Base-by-base conservation (phyloP, 2,329 filamentous ascomycete genomes). In the Ambrosiella xylebori region DNA sequence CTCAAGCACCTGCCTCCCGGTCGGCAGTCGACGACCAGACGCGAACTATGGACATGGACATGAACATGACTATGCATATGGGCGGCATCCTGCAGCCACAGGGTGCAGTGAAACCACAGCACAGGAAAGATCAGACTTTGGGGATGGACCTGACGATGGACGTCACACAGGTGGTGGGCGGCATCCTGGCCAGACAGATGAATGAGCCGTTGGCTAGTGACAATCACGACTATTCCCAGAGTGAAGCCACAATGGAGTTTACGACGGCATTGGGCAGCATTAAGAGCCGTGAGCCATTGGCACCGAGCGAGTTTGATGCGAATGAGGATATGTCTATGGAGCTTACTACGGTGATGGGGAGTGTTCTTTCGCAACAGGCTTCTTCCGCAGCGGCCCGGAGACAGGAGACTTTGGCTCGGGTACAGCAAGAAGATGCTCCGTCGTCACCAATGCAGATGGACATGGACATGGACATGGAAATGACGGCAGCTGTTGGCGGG, bases 61-160 rank as follows among this genome's bases (percentile, higher is more conserved):
- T 79, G 77, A 77, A 81, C 37, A 73, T 80, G 64, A 81, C 79
- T 1, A 69, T 68, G 49, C 73, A 75, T 7, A 70, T 80, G 50
- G 79, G 79, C 3, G 72, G 76, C n/a, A 81, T 61, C 40, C 12
- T 58, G 17, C 27, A 56, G 47, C 27, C 53, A 11, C 47, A 55
- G 55, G 27, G 27, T 3, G 35, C n/a, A 12, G 38, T 8, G 13
- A 27, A 66, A 71, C 11, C 4, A 41, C 12, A 19, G 9, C 36
- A 49, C 35, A 27, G 15, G 17, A 19, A 52, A 9, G 64, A 67
- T 2, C 72, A 76, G 27, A 76, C 78, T 17, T 78, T 81, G 62
- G 86, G 89, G 39, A 84, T 94, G 76, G 87, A 90, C 44, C 83
- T 94, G 76, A 93, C 88, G 19, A 96, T 97, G 91, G 91, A 97